A percentile compares a stretch with the other conserved stretches of the same genome.
Evolutionary conservation across 202 grass and related monocot genomes (phyloP).

Genomic region (Eragrostis tef): DNA sequence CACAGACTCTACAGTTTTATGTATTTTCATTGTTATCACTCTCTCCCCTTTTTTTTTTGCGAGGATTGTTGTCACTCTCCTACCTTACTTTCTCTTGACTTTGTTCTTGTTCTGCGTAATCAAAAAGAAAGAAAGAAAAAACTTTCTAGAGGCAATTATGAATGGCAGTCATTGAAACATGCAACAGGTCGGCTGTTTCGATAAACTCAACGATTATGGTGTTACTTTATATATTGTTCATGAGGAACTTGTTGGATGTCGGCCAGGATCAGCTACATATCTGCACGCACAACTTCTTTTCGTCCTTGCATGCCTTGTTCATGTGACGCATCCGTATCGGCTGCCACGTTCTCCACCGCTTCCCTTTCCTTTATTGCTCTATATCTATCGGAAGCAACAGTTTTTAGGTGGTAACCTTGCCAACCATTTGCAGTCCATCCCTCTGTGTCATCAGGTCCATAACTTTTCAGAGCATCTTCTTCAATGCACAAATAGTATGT

Average conservation of each 20-base stretch:
- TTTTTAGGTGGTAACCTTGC: not conserved
- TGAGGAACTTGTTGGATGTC: slow-evolving; percentile 21
- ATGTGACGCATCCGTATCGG: slow-evolving; percentile 7
- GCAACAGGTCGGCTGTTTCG: not conserved
- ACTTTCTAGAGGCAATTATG: not conserved
- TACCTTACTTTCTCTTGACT: not conserved
- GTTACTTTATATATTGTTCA: not conserved
- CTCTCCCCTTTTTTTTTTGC: no score
- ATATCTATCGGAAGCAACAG: not conserved
- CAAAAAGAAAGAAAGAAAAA: no score
- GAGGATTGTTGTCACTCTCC: not conserved
- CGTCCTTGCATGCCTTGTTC: not conserved
- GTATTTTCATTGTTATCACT: not conserved
- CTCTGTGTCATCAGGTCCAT: not conserved
- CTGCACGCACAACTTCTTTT: not conserved
- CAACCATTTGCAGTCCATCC: not conserved
- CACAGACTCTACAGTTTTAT: not conserved
- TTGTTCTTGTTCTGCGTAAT: not conserved
- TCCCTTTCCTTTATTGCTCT: not conserved
- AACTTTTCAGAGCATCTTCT: not conserved
- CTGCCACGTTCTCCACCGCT: not conserved
- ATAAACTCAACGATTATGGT: not conserved
- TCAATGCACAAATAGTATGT: not conserved
- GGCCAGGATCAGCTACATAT: not conserved
- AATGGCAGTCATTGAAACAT: not conserved